phyloP scores from a whole-genome alignment of 169 alveolate genomes.

The Amoebophrya sp. region DNA sequence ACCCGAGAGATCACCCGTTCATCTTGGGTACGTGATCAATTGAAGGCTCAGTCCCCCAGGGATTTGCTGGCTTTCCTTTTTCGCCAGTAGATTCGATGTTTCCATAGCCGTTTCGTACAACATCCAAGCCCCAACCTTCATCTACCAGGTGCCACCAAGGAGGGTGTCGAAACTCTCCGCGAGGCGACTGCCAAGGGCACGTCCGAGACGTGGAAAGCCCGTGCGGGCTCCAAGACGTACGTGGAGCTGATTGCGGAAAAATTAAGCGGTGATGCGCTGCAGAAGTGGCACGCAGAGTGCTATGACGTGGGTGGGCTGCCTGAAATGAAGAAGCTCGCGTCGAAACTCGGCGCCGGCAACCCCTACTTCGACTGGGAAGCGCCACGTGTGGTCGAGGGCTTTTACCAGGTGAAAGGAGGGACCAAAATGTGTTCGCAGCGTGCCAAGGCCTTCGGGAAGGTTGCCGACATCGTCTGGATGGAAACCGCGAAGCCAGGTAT shows the following conservation, averaged over 20 bases:
- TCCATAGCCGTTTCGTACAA: too few species aligned
- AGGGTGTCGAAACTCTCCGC: conserved; percentile 44
- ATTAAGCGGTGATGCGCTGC: conserved; percentile 24
- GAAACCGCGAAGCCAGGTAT: conserved; percentile 66
- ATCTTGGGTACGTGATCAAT: too few species aligned
- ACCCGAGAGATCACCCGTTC: conserved; percentile 53
- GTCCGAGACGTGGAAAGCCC: conserved; percentile 28
- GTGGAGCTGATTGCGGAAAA: conserved; percentile 31
- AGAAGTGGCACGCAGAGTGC: conserved; percentile 22
- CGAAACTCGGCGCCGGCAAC: conserved; percentile 17
- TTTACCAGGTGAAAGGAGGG: conserved; percentile 29
- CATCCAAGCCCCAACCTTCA: too few species aligned
- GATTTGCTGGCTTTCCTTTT: too few species aligned
- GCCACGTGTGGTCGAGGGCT: conserved; percentile 27
- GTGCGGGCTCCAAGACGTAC: conserved; percentile 30
- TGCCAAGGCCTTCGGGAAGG: conserved; percentile 27
- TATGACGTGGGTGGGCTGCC: conserved; percentile 30
- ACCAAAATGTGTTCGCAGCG: conserved; percentile 31
- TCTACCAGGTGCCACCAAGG: conserved; percentile 46
- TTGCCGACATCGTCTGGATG: conserved; percentile 50
- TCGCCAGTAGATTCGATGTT: too few species aligned
- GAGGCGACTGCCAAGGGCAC: conserved; percentile 44
- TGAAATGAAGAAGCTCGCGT: conserved; percentile 21
- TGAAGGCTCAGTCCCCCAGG: too few species aligned
- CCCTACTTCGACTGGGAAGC: conserved; percentile 29